These are phyloP conservation scores for Paralagenidium karlingii DNA, from an alignment of 352 stramenopile genomes.

Conservation along the genomic window DNA sequence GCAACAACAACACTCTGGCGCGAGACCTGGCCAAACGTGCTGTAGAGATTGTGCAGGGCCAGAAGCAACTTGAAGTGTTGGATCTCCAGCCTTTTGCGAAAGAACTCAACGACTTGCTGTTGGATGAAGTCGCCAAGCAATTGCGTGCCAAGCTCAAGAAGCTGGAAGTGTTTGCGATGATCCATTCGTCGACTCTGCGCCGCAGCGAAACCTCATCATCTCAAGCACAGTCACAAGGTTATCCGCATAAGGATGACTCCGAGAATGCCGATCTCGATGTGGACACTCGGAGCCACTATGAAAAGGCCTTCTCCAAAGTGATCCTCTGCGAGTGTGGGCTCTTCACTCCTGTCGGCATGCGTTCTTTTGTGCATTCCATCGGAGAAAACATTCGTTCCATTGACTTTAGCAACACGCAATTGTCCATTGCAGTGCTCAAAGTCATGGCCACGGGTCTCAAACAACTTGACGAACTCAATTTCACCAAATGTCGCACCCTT, in stretches of 20 bases:
- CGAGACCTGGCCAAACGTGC: no score
- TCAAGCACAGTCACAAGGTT: constrained; percentile 5
- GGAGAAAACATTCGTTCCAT: constrained; percentile 28
- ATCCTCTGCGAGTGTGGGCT: constrained; percentile 32
- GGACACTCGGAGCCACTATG: no score
- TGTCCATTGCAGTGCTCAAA: constrained; percentile 46
- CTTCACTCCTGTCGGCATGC: constrained; percentile 39
- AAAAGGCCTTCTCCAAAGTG: constrained; percentile 24
- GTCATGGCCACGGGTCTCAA: constrained; percentile 61
- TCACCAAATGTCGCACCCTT: constrained; percentile 42
- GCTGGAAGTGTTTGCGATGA: not conserved
- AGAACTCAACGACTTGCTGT: constrained; percentile 36
- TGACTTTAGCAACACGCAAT: constrained; percentile 27
- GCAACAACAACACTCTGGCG: no score
- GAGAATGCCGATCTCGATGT: no score
- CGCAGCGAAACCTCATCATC: constrained; percentile 13
- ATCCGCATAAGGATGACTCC: constrained; percentile 5
- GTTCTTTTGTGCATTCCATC: constrained; percentile 48
- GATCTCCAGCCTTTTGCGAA: constrained; percentile 26
- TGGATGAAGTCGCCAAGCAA: constrained; percentile 49
- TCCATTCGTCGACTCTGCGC: not conserved
- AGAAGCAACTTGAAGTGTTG: constrained; percentile 37
- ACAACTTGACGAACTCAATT: constrained; percentile 32
- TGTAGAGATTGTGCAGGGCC: no score
- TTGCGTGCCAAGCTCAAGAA: constrained; percentile 4